Percentiles rank a stretch among this genome's conserved stretches.
These are phyloP conservation scores for Mortierella sp. DNA, from an alignment of 371 early-diverging fungal species.

Conservation along the genomic window DNA sequence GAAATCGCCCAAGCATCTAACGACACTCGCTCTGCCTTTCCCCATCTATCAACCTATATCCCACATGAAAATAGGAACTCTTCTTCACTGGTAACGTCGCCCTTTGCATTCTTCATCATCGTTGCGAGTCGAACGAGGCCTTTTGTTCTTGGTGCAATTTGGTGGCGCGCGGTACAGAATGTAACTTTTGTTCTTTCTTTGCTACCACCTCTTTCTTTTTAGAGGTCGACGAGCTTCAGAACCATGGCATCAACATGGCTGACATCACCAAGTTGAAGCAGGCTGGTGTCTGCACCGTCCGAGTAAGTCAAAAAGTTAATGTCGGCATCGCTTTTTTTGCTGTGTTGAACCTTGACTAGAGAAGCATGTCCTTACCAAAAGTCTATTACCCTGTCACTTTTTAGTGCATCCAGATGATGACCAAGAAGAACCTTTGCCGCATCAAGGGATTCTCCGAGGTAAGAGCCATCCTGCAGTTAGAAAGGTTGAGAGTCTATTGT, in stretches of 20 bases:
- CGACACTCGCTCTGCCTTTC: background rate
- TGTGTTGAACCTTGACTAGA: background rate
- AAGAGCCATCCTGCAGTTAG: background rate
- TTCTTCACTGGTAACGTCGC: slow-evolving; percentile 44
- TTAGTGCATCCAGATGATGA: slow-evolving; percentile 88
- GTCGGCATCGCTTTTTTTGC: background rate
- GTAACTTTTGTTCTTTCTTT: background rate
- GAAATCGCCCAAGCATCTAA: background rate
- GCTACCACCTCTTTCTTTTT: background rate
- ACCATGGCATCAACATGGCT: slow-evolving; percentile 81
- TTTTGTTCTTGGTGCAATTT: background rate
- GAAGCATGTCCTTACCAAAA: slow-evolving; percentile 13
- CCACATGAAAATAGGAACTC: slow-evolving; percentile 20
- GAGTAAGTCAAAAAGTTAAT: slow-evolving; percentile 44
- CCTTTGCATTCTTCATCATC: no score
- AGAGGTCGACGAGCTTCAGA: slow-evolving; percentile 60
- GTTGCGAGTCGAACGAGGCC: no score
- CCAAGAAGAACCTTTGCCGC: slow-evolving; percentile 72
- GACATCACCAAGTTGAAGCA: slow-evolving; percentile 89
- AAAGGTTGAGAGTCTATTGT: background rate
- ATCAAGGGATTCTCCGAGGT: slow-evolving; percentile 88
- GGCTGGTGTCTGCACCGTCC: slow-evolving; percentile 86
- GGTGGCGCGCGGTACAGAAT: no score
- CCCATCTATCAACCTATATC: background rate
- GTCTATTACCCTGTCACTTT: no score